Percentiles rank a stretch among this genome's conserved stretches.
Evolutionary conservation across 2,329 filamentous ascomycete genomes (phyloP).

Genomic region (Fusarium nodosum): DNA sequence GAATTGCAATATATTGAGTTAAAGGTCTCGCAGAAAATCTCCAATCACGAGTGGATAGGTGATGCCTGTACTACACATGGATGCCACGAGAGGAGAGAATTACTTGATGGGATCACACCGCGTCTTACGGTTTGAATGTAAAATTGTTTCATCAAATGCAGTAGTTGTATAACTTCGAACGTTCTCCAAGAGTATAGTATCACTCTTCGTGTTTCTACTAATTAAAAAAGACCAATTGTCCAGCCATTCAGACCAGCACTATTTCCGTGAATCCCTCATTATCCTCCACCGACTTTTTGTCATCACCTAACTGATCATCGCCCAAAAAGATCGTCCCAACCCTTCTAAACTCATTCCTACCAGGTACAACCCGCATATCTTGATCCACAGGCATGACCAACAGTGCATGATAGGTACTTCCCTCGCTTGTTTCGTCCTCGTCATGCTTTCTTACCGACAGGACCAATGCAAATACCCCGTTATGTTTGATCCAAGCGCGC

Average conservation of each 20-base stretch:
- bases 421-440: accelerated
- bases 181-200: neutral
- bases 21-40: too few species aligned
- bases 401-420: neutral
- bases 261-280: neutral
- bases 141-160: neutral
- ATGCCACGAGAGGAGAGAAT: neutral
- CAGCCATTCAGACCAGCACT: neutral
- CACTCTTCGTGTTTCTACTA: neutral
- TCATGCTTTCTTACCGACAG: neutral
- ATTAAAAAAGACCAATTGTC: accelerated
- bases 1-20: neutral
- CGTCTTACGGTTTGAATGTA: too few species aligned
- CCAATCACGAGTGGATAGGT: too few species aligned
- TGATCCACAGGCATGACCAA: neutral
- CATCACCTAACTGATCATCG: neutral
- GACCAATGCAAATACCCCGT: neutral
- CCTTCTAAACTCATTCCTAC: neutral
- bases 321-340: neutral
- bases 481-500: neutral
- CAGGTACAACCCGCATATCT: neutral
- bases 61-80: too few species aligned
- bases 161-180: too few species aligned
- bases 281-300: neutral
- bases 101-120: neutral